Evolutionary conservation across 345 rosid species (phyloP).

Genomic region (Luvunga scandens): DNA sequence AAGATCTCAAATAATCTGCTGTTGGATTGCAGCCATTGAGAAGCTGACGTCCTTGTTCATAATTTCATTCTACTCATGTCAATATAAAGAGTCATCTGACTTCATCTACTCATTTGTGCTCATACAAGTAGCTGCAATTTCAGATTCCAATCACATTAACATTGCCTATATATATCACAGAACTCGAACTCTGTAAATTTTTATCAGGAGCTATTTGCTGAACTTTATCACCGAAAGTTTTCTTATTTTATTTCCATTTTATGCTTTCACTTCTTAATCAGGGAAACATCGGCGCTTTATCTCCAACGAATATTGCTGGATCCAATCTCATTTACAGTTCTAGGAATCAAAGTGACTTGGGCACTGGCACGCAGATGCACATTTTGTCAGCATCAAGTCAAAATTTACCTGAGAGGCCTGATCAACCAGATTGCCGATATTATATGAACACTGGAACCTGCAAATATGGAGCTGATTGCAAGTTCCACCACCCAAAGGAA

Average conservation of each 20-base stretch:
- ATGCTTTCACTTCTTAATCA: conserved; percentile 15
- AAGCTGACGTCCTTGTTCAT: background rate
- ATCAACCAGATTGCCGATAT: conserved; percentile 71
- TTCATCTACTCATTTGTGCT: background rate
- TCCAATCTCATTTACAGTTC: conserved; percentile 43
- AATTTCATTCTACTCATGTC: background rate
- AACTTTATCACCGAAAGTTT: background rate
- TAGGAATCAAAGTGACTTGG: conserved; percentile 45
- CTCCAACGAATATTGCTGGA: conserved; percentile 39
- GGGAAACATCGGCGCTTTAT: conserved; percentile 45
- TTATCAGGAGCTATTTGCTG: background rate
- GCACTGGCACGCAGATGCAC: conserved; percentile 45
- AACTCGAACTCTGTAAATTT: no score
- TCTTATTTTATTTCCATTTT: background rate
- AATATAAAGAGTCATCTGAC: background rate
- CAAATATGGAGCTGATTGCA: conserved; percentile 82
- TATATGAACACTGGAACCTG: conserved; percentile 73
- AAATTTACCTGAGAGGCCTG: conserved; percentile 62
- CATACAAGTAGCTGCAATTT: background rate
- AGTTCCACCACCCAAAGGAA: conserved; percentile 80
- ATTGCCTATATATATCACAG: no score
- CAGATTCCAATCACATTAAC: background rate
- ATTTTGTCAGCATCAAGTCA: conserved; percentile 28
- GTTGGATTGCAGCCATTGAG: background rate
- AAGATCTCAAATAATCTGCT: conserved; percentile 1